Conservation (phyloP, 2,329 filamentous ascomycete species). For the Alternaria burnsii region DNA sequence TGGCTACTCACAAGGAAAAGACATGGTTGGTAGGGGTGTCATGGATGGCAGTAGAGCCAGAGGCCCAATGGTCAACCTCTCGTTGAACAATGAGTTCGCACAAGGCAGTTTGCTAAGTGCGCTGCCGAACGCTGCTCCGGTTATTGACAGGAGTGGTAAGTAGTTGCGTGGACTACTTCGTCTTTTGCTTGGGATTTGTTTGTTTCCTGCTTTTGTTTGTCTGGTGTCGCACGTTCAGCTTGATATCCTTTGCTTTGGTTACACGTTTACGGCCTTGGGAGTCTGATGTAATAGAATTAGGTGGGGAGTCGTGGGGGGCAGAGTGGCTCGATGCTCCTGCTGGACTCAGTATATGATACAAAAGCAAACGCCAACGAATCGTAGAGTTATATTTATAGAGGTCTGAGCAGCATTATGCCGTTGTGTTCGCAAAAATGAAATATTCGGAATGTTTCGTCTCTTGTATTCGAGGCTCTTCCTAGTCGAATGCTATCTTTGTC, state of each 20-base stretch:
- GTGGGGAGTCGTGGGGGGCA: not conserved
- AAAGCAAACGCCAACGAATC: not conserved
- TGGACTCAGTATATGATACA: not conserved
- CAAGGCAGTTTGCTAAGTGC: constrained; percentile 59
- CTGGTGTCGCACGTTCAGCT: not conserved
- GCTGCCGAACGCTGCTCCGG: constrained; percentile 46
- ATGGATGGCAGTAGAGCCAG: constrained; percentile 56
- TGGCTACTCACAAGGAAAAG: constrained; percentile 51
- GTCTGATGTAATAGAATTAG: constrained; percentile 3
- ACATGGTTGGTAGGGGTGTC: constrained; percentile 54
- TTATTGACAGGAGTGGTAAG: constrained; percentile 50
- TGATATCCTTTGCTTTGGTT: constrained; percentile 7
- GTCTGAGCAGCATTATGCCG: not conserved
- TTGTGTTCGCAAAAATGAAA: not conserved
- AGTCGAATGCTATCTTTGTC: not conserved
- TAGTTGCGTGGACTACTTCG: constrained; percentile 2
- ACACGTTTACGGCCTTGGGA: constrained; percentile 3
- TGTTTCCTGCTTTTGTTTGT: not conserved
- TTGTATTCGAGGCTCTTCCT: not conserved
- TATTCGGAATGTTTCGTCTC: not conserved
- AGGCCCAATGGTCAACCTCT: constrained; percentile 57
- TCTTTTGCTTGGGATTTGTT: constrained; percentile 1
- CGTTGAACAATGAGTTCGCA: constrained; percentile 54
- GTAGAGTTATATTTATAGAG: not conserved
- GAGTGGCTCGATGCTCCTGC: not conserved